Evolutionary conservation across 2,329 filamentous ascomycete species (phyloP).

Genomic region (Didymella glomerata): DNA sequence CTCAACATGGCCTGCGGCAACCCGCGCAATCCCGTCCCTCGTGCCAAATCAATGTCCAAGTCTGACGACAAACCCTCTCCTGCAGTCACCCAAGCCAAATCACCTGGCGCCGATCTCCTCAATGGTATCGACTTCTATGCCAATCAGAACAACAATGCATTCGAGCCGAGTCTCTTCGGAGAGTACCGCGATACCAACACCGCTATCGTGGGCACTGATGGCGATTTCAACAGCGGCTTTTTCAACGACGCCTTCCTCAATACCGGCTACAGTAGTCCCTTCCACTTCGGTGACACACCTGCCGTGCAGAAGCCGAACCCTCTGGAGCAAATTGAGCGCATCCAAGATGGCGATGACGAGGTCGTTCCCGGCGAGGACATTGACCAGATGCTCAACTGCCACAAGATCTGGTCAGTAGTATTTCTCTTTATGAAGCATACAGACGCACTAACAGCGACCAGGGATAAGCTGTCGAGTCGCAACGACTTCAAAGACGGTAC

Average conservation of each 20-base stretch:
- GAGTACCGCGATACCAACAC: slow-evolving; percentile 92
- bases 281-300: slow-evolving; percentile 68
- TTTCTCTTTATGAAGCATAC: neutral
- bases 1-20: slow-evolving; percentile 65
- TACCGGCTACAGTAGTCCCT: slow-evolving; percentile 80
- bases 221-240: slow-evolving; percentile 73
- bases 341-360: slow-evolving; percentile 74
- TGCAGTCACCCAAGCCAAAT: slow-evolving; percentile 48
- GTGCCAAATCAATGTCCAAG: slow-evolving; percentile 52
- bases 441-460: slow-evolving; percentile 55
- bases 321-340: slow-evolving; percentile 78
- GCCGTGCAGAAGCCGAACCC: slow-evolving; percentile 66
- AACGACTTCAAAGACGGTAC: slow-evolving; percentile 88
- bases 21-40: slow-evolving; percentile 61
- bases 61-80: slow-evolving; percentile 53
- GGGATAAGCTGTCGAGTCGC: slow-evolving; percentile 89
- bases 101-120: slow-evolving; percentile 39
- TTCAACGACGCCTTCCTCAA: slow-evolving; percentile 80
- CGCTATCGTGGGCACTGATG: slow-evolving; percentile 70
- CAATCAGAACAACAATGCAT: slow-evolving; percentile 82
- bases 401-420: slow-evolving; percentile 84
- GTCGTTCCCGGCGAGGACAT: slow-evolving; percentile 67
- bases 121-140: slow-evolving; percentile 76
- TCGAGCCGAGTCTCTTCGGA: slow-evolving; percentile 90
- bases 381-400: slow-evolving; percentile 78